These are phyloP conservation scores for Metschnikowia henanensis DNA, from an alignment of 805 yeast species.

Conservation along the genomic window DNA sequence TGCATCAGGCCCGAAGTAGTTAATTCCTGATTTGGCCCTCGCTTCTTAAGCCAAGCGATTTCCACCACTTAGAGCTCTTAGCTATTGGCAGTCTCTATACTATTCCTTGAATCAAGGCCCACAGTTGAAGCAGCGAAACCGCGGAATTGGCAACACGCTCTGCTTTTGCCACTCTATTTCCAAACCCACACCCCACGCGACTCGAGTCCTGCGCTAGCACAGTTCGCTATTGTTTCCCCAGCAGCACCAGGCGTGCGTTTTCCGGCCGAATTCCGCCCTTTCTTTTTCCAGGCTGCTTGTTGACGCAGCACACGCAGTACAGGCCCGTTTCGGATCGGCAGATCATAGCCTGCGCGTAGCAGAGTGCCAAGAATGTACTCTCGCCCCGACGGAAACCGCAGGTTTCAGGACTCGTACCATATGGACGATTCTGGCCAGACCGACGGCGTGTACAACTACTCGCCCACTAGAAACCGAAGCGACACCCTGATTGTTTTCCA, in stretches of 20 bases:
- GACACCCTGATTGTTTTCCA: constrained; percentile 16
- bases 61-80: neutral
- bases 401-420: constrained; percentile 5
- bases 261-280: neutral
- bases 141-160: neutral
- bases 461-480: constrained; percentile 11
- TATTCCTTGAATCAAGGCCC: neutral
- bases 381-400: constrained; percentile 3
- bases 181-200: neutral
- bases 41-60: neutral
- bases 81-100: too few species aligned
- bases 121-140: too few species aligned
- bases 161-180: neutral
- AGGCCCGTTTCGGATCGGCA: constrained; percentile 2
- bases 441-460: constrained; percentile 17
- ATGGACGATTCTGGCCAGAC: constrained; percentile 10
- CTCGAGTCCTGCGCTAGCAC: neutral
- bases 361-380: constrained; percentile 4
- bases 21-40: constrained; percentile 8
- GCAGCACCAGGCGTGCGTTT: too few species aligned
- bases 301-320: neutral
- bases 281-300: neutral
- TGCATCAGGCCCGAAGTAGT: constrained; percentile 5
- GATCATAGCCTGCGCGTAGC: constrained; percentile 5
- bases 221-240: constrained; percentile 4